Evolutionary conservation across 306 rosid genomes (phyloP).

Genomic region (Mimosa bimucronata): DNA sequence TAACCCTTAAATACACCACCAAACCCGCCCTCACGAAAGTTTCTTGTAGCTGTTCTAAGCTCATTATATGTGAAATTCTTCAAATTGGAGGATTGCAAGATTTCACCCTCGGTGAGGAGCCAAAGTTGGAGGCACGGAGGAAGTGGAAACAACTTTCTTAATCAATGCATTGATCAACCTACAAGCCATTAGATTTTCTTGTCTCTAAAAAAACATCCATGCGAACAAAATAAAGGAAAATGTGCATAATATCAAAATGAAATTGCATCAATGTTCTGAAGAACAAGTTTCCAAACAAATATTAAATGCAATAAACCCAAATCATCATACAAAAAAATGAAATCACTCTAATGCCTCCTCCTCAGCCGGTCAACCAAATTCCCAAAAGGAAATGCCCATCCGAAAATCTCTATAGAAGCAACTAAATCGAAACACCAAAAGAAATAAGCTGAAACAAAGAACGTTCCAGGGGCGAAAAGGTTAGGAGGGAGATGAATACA

Average conservation of each 20-base stretch:
- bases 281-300: neutral
- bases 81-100: conserved; percentile 78
- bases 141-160: too few relatives aligned
- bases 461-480: neutral
- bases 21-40: conserved; percentile 98
- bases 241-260: neutral
- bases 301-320: neutral
- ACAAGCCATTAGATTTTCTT: neutral
- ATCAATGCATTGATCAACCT: neutral
- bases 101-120: conserved; percentile 94
- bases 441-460: neutral
- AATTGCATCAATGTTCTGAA: too few relatives aligned
- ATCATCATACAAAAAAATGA: neutral
- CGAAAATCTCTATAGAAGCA: conserved; percentile 1
- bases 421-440: neutral
- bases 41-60: conserved; percentile 84
- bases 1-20: conserved; percentile 94
- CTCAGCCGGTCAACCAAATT: conserved; percentile 12
- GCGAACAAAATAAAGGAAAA: neutral
- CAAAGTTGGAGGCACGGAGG: conserved; percentile 64
- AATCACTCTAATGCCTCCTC: neutral
- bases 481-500: neutral
- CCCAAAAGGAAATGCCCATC: neutral
- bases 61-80: conserved; percentile 73
- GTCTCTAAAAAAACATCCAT: neutral